Evolutionary conservation across 768 basidiomycete species (phyloP).

Genomic region (Tulasnella sp.): DNA sequence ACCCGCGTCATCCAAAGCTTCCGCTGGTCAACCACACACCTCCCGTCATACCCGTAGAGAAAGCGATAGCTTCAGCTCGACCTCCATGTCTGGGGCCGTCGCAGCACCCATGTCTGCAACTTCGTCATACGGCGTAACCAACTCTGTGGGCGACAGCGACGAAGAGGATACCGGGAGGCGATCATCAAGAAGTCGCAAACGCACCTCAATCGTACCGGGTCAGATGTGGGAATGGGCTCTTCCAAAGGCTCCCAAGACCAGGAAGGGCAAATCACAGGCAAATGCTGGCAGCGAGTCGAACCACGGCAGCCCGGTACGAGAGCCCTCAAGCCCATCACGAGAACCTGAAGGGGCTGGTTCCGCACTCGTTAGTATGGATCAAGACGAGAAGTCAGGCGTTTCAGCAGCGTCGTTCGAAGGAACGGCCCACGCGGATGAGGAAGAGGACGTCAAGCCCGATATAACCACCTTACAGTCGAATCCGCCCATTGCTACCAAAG

Average conservation of each 20-base stretch:
- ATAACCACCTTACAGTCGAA: slow-evolving; percentile 7
- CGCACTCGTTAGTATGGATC: background rate
- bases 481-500: background rate
- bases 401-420: background rate
- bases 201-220: slow-evolving; percentile 72
- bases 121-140: background rate
- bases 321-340: background rate
- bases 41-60: slow-evolving; percentile 19
- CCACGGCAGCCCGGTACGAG: slow-evolving; percentile 14
- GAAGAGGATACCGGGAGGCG: slow-evolving; percentile 23
- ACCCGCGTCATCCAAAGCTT: background rate
- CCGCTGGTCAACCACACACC: background rate
- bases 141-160: slow-evolving; percentile 23
- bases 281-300: background rate
- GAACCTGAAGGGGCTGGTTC: background rate
- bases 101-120: slow-evolving; percentile 23
- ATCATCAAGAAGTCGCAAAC: slow-evolving; percentile 38
- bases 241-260: slow-evolving; percentile 57
- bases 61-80: slow-evolving; percentile 26
- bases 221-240: slow-evolving; percentile 88
- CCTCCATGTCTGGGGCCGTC: background rate
- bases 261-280: slow-evolving; percentile 38
- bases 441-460: slow-evolving; percentile 33
- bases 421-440: slow-evolving; percentile 10
- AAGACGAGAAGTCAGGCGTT: slow-evolving; percentile 23